These are phyloP conservation scores for Cordyceps fumosorosea DNA, from an alignment of 2,329 filamentous ascomycete genomes.

Conservation along the genomic window DNA sequence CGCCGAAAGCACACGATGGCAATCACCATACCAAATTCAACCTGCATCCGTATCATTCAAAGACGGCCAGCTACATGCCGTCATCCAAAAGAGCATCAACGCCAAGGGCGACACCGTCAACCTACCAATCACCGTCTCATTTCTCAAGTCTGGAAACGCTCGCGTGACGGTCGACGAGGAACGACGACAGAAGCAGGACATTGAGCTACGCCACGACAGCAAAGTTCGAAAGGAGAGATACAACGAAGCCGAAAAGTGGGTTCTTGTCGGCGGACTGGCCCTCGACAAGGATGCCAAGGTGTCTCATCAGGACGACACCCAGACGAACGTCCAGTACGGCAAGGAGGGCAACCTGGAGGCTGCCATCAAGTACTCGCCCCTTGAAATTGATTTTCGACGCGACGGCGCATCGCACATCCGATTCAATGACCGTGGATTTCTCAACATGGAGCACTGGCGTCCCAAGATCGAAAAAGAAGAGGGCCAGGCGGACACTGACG, in stretches of 20 bases:
- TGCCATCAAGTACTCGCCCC: constrained; percentile 74
- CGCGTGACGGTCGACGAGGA: constrained; percentile 89
- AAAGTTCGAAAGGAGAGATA: constrained; percentile 85
- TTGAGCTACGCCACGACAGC: constrained; percentile 80
- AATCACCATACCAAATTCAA: constrained; percentile 72
- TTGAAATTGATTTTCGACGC: constrained; percentile 78
- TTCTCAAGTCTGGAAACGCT: constrained; percentile 82
- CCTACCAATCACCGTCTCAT: constrained; percentile 78
- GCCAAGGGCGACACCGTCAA: constrained; percentile 59
- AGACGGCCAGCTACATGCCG: constrained; percentile 71
- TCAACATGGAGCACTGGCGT: constrained; percentile 96
- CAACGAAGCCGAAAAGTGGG: constrained; percentile 83
- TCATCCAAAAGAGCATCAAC: constrained; percentile 72
- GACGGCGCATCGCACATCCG: constrained; percentile 77
- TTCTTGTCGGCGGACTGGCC: constrained; percentile 73
- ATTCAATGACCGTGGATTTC: constrained; percentile 79
- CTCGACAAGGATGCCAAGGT: constrained; percentile 66
- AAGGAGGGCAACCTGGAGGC: constrained; percentile 71
- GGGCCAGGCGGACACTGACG: constrained; percentile 39
- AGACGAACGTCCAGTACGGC: constrained; percentile 75
- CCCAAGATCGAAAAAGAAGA: constrained; percentile 65
- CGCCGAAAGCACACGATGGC: constrained; percentile 60
- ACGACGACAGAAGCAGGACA: constrained; percentile 79
- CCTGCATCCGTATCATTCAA: constrained; percentile 67
- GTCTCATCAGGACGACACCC: constrained; percentile 56